Evolutionary conservation across 116 monocot genomes (phyloP), one percentile per base, ranked within the genome.

Genomic region (Iris pallida): DNA sequence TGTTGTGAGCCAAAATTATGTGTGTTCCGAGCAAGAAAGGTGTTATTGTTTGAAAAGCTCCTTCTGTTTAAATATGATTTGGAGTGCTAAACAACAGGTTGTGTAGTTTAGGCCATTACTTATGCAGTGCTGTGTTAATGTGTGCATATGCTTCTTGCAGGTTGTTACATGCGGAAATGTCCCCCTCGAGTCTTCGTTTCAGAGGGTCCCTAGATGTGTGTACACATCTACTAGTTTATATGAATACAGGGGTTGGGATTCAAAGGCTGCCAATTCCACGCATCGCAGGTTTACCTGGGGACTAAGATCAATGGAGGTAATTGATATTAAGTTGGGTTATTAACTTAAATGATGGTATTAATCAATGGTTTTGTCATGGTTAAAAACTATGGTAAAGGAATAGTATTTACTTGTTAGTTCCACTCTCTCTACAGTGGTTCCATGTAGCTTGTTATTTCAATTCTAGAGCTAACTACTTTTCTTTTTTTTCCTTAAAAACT

Each of bases 191-290:
- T 83, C 87, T 10, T 88, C 83, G 47, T 88, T 83, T 69, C 80
- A 83, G 65, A 83, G 64, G 70, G 78, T 88, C 12, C 83, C 83
- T 14, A 75, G 88, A 75, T 88, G 88, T 72, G 83, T 88, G 16
- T 88, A 83, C 70, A 88, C 88, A 56, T 88, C 88, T 61, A 78
- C 88, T 55, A 68, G 83, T 57, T 67, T 88, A 75, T 83, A 78
- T 76, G 88, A 88, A 63, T 88, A 88, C 72, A 80, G 88, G 73
- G 88, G 88, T 8, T 88, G 83, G 88, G 82, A 88, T 49, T 79
- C 76, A 42, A 84, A 80, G 63, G 57, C 68, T 63, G 79, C 73
- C 62, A 73, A 79, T 62, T 46, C 79, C 9, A 18, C 63, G 41
- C 79, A 79, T 69, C 68, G 73, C n/a, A 55, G 73, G 19, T 73